phyloP scores from a whole-genome alignment of 345 rosid genomes.

The Cochlearia excelsa region DNA sequence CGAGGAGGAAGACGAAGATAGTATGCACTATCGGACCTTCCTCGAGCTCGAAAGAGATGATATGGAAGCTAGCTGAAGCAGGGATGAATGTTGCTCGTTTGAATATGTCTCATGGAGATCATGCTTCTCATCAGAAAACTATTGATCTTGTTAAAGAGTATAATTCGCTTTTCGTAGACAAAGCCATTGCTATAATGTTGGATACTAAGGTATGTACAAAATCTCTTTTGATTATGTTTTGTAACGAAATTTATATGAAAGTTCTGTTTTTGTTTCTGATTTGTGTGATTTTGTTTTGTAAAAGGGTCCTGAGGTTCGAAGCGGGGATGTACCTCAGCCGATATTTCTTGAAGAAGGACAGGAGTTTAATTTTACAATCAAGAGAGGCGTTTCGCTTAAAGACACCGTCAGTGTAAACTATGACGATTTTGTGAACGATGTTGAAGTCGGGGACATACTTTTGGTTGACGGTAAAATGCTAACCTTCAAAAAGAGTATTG shows the following conservation, averaged over 20 bases:
- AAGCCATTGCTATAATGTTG: slow-evolving; percentile 91
- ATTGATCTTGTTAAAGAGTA: slow-evolving; percentile 95
- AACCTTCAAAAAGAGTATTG: too few relatives aligned
- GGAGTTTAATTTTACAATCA: slow-evolving; percentile 89
- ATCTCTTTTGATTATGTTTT: background rate
- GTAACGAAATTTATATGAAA: background rate
- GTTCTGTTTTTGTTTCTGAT: background rate
- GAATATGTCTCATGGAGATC: slow-evolving; percentile 99
- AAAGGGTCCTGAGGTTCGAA: slow-evolving; percentile 98
- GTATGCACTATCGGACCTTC: slow-evolving; percentile 98
- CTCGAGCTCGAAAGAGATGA: slow-evolving; percentile 86
- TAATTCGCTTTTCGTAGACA: slow-evolving; percentile 82
- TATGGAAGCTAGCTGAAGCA: slow-evolving; percentile 97
- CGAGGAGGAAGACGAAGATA: slow-evolving; percentile 85
- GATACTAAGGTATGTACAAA: slow-evolving; percentile 76
- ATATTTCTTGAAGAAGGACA: slow-evolving; percentile 65
- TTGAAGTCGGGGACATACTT: slow-evolving; percentile 93
- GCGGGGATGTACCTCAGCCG: slow-evolving; percentile 98
- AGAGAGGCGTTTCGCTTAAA: slow-evolving; percentile 65
- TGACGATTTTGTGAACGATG: slow-evolving; percentile 92
- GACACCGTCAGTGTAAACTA: slow-evolving; percentile 91
- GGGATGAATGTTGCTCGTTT: slow-evolving; percentile 97
- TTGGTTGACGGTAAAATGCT: slow-evolving; percentile 80
- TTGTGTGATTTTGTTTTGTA: slow-evolving; percentile 18
- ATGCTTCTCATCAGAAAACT: slow-evolving; percentile 91